Conservation (phyloP, 306 rosid genomes). For the Adenanthera pavonina region DNA sequence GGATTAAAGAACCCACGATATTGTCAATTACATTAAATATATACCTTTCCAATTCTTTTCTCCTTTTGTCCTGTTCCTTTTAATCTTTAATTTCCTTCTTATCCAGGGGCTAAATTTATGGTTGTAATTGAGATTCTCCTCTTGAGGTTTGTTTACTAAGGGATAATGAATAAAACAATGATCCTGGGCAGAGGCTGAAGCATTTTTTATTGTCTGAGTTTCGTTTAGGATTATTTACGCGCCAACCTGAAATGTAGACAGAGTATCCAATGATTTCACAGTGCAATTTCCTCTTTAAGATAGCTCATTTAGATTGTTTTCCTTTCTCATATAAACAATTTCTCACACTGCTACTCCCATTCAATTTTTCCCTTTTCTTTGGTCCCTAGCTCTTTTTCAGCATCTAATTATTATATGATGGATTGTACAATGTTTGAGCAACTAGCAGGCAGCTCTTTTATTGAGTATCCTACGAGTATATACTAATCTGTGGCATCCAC, state of each 20-base stretch:
- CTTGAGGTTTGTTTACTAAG: conserved; percentile 10
- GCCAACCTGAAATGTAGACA: not conserved
- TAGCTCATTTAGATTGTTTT: not conserved
- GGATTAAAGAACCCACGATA: not conserved
- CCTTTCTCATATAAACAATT: not conserved
- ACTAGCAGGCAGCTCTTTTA: conserved; percentile 28
- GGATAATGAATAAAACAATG: not conserved
- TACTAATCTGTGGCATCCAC: conserved; percentile 36
- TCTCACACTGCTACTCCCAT: conserved; percentile 14
- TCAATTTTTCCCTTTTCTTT: not conserved
- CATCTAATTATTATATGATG: not conserved
- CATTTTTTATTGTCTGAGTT: not conserved
- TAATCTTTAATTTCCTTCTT: not conserved
- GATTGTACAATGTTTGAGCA: conserved; percentile 5
- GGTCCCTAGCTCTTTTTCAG: not conserved
- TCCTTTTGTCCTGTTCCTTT: not conserved
- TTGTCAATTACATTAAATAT: not conserved
- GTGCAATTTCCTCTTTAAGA: not conserved
- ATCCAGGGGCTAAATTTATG: not conserved
- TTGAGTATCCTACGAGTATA: conserved; percentile 12
- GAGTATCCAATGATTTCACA: not conserved
- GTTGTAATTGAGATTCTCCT: not conserved
- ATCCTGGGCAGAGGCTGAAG: not conserved
- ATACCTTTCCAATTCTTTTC: not conserved
- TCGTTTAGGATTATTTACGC: not conserved